Conservation (phyloP, 495 filamentous ascomycete genomes). For the Jackrogersella minutella region DNA sequence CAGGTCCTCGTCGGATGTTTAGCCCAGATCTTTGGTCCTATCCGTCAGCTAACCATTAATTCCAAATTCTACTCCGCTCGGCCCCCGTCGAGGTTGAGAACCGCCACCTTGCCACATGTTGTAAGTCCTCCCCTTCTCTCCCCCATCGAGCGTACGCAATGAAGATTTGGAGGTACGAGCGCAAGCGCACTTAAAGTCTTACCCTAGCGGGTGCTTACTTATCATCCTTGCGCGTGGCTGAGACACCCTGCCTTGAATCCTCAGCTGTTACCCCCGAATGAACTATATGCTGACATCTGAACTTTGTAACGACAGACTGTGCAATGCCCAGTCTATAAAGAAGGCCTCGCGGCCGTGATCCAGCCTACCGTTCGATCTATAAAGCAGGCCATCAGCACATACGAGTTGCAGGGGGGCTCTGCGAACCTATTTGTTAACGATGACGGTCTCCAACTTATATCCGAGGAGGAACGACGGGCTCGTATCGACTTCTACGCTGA, state of each 20-base stretch:
- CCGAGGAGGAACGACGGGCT: constrained; percentile 68
- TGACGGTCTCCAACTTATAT: constrained; percentile 75
- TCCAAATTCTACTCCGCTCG: constrained; percentile 80
- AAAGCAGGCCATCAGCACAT: constrained; percentile 78
- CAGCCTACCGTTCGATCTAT: constrained; percentile 73
- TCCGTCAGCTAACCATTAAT: constrained; percentile 74
- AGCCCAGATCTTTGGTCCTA: constrained; percentile 76
- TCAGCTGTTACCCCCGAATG: background rate
- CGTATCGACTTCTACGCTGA: constrained; percentile 74
- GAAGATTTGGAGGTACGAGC: too few species aligned
- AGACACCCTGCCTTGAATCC: constrained; percentile 5
- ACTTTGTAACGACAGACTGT: constrained; percentile 55
- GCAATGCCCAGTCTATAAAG: constrained; percentile 78
- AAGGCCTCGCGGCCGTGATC: constrained; percentile 70
- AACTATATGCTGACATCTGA: constrained; percentile 10
- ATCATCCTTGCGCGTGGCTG: constrained; percentile 2
- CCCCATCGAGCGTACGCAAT: too few species aligned
- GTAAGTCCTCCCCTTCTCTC: constrained; percentile 20
- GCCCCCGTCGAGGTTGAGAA: constrained; percentile 65
- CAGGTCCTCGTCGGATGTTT: constrained; percentile 79
- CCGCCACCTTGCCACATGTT: constrained; percentile 66
- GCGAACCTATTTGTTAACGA: constrained; percentile 86
- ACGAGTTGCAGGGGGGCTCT: constrained; percentile 80
- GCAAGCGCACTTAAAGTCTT: too few species aligned
- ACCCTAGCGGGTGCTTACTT: too few species aligned